Evolutionary conservation across 805 yeast species (phyloP).

Genomic region (Metschnikowia peoriensis): DNA sequence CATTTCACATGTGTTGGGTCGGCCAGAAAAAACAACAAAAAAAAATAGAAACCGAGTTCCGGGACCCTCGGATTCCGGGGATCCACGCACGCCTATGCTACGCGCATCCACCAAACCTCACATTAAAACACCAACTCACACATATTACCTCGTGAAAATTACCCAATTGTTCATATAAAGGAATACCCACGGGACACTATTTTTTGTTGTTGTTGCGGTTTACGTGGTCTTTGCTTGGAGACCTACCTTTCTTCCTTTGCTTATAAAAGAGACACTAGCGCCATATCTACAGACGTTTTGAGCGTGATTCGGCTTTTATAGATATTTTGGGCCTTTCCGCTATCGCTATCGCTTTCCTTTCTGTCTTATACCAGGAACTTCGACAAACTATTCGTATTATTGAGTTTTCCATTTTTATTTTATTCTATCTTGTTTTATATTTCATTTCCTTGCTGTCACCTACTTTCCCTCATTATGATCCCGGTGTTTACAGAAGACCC

Average conservation of each 20-base stretch:
- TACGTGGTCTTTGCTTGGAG: too few relatives aligned
- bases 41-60: not conserved
- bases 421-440: too few relatives aligned
- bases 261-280: too few relatives aligned
- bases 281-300: too few relatives aligned
- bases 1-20: not conserved
- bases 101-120: not conserved
- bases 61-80: not conserved
- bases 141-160: not conserved
- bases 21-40: not conserved
- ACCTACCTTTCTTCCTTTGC: too few relatives aligned
- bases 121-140: not conserved
- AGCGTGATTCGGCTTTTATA: too few relatives aligned
- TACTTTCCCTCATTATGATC: conserved; percentile 4
- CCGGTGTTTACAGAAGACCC: conserved; percentile 41
- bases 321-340: too few relatives aligned
- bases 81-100: not conserved
- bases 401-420: not conserved
- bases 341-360: too few relatives aligned
- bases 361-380: too few relatives aligned
- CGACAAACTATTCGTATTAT: not conserved
- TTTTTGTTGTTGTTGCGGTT: not conserved
- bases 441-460: not conserved
- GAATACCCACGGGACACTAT: not conserved
- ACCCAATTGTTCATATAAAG: not conserved